A percentile compares a stretch with the other conserved stretches of the same genome.
phyloP scores from a whole-genome alignment of 1,284 basidiomycete genomes.

The Puccinia polysora region DNA sequence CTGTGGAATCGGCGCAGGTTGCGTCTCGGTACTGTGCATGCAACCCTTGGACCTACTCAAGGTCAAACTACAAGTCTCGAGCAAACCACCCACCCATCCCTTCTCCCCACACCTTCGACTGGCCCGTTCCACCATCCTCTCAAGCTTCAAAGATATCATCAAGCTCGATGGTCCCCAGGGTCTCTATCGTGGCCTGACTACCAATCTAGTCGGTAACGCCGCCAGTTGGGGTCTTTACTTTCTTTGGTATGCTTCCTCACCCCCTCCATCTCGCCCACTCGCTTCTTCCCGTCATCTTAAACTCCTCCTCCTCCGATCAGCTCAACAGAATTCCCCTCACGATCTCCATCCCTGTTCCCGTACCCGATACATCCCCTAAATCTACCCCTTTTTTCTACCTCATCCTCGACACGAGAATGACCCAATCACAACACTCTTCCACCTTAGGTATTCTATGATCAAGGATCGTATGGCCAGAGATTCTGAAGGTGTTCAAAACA shows the following conservation, averaged over 20 bases:
- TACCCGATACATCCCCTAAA: no score
- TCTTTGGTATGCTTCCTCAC: conserved; percentile 68
- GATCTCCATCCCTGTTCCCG: no score
- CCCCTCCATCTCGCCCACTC: neutral
- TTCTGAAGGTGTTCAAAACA: conserved; percentile 59
- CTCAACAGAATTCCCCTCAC: no score
- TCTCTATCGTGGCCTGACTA: conserved; percentile 80
- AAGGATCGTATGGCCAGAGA: conserved; percentile 65
- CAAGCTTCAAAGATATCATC: conserved; percentile 69
- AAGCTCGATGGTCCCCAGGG: conserved; percentile 73
- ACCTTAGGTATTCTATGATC: conserved; percentile 82
- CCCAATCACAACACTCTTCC: no score
- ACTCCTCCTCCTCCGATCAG: no score
- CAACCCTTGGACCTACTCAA: conserved; percentile 96
- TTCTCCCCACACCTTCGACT: conserved; percentile 50
- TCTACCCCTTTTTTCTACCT: no score
- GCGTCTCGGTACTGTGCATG: conserved; percentile 90
- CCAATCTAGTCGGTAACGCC: conserved; percentile 94
- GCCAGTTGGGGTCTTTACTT: conserved; percentile 97
- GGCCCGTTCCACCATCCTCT: conserved; percentile 51
- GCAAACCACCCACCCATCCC: conserved; percentile 4
- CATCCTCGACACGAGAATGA: no score
- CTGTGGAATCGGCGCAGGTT: conserved; percentile 87
- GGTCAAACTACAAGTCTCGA: conserved; percentile 90
- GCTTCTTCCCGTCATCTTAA: neutral